Base-by-base conservation (phyloP, 2,329 filamentous ascomycete genomes). In the Bretziella fagacearum region DNA sequence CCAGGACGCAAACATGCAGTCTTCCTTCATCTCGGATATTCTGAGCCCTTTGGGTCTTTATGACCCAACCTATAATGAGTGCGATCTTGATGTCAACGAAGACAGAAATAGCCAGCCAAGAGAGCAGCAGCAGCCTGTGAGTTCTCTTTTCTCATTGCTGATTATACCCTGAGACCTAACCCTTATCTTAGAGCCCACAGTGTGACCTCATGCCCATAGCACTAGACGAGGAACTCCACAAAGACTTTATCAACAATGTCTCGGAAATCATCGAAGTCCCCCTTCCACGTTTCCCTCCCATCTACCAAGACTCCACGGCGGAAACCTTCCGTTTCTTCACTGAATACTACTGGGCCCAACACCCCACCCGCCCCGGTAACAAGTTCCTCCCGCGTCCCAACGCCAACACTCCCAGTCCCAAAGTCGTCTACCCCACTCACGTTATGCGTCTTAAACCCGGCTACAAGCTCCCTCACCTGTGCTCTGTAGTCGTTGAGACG, bases 381-480 rank as follows among this genome's bases (percentile, higher is more conserved):
- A 39, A 23, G 18, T 39, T 39, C 35, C 18, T 39, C 15, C 15
- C 35, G 11, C 35, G 18, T 13, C 35, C 35, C 35, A 39, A 17
- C 15, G 6, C 35, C 15, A 5, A 10, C 35, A 20, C 8, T 6
- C 7, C 8, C 8, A 8, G 17, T 3, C 35, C 35, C 2, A 5
- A 11, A 6, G 22, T 44, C 15, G 8, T 46, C 3, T 39, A 29
- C 26, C 44, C 44, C n/a, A 29, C 36, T 5, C 22, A 46, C 8
- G 22, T 46, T 22, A 17, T 15, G 13, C 44, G 35, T 10, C 23
- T 46, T 8, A 26, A 36, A 8, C 4, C 35, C 4, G 33, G 26
- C 25, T 46, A 30, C 17, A 39, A 46, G 15, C 23, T 46, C 22
- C 44, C 44, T 2, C 30, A 37, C 23, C 44, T 46, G 15, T 40